Base-by-base conservation (phyloP, 441 rosid genomes). In the Metrosideros polymorpha region DNA sequence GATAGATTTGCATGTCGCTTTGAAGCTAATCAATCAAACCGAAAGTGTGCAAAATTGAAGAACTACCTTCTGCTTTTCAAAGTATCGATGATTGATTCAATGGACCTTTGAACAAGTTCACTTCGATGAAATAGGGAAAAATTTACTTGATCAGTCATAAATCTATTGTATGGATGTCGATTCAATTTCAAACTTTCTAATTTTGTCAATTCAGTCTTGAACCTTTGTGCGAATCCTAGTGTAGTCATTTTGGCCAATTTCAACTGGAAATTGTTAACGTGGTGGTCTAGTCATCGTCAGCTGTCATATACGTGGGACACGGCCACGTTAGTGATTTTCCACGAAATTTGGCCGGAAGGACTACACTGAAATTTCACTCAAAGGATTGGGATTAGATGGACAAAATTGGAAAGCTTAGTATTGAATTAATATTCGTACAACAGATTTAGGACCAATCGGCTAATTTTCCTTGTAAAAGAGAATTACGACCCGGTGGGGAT, bases 181-280 rank as follows among this genome's bases (percentile, higher is more conserved):
- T 54, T 53, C 12, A 17, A 1, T 17, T 1, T 3, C 8, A 30
- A 61, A 63, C 0, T 30, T 30, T 61, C 6, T 6, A 7, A 59
- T 59, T 61, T 61, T 61, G 0, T 0, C 5, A 63, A 18, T 63
- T 32, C 0, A 63, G 0, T 18, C 24, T 0, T 1, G 2, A 63
- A 9, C 9, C 6, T 63, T 18, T 18, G 2, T 3, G 3, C 9
- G 2, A 32, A 17, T 18, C 32, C 2, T 0, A 18, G 32, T 4
- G 6, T 1, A 0, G 0, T 35, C 25, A 6, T 35, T 9, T 4
- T 0, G 0, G 0, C 15, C 2, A 35, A 9, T 35, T 35, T 66
- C 3, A 3, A 19, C 1, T 6, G 0, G 3, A 61, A 0, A 61
- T 12, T 17, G 3, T 2, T 2, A 0, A 56, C 0, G 2, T 59